A percentile compares a stretch with the other conserved stretches of the same genome.
These are phyloP conservation scores for Lathyrus sativus DNA, from an alignment of 306 rosid species.

Conservation along the genomic window DNA sequence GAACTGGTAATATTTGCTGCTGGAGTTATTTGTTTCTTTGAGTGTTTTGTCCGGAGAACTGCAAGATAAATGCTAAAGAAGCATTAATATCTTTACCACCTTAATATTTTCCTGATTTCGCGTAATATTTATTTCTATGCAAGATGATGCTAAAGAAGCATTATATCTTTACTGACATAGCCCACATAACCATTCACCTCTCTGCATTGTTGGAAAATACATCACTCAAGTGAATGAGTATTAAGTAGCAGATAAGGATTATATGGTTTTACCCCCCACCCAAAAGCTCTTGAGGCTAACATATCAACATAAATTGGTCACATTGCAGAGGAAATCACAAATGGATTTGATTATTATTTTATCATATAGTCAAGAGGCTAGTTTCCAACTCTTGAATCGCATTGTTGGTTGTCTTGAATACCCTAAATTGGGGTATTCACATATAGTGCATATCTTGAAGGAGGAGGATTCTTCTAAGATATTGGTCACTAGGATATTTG, in stretches of 20 bases:
- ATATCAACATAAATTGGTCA: background rate
- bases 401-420: constrained; percentile 6
- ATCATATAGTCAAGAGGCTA: constrained; percentile 4
- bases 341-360: constrained; percentile 12
- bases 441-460: background rate
- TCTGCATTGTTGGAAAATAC: constrained; percentile 34
- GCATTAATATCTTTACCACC: constrained; percentile 23
- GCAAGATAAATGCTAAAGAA: constrained; percentile 39
- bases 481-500: constrained; percentile 14
- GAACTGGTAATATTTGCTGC: constrained; percentile 38
- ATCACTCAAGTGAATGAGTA: constrained; percentile 18
- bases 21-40: constrained; percentile 21
- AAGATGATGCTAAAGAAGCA: background rate
- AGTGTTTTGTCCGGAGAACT: constrained; percentile 21
- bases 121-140: constrained; percentile 13
- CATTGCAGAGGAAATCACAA: constrained; percentile 1
- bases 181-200: constrained; percentile 32
- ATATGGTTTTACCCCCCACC: constrained; percentile 3
- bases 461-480: constrained; percentile 1
- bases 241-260: constrained; percentile 27
- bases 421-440: constrained; percentile 8
- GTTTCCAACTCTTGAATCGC: background rate
- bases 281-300: constrained; percentile 12
- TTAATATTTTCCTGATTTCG: constrained; percentile 24
- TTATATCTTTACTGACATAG: constrained; percentile 15